Base-by-base conservation (phyloP, 176 grass and related monocot species). In the Saccharum spontaneum region DNA sequence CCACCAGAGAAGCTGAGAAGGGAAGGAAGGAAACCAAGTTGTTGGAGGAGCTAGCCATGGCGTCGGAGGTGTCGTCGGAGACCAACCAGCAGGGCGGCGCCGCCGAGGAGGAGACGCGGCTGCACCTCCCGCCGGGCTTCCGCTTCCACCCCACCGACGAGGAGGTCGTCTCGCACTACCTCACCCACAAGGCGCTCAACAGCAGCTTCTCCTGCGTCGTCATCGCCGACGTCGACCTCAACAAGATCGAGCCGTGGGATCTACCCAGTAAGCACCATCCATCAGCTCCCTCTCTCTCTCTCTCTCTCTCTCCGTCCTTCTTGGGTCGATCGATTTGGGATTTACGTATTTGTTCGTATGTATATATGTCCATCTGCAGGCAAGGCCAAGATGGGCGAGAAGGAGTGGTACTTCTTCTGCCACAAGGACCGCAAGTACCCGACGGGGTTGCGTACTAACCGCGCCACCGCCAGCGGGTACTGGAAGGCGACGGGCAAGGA, bases 401-500 rank as follows among this genome's bases (percentile, higher is more conserved):
- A 96, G 86, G 97, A 94, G 40, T 94, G 90, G 91, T 99, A 83
- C 67, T 99, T 99, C 79, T 99, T 92, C 82, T 86, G 88, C 59
- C 94, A 92, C 69, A 99, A 83, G 82, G 97, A 92, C 11, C 90
- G 97, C 78, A 99, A 99, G 90, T 99, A 99, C 40, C 97, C 97
- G 13, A 96, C 97, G 3, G 97, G 97, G 3, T 91, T 50, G 83
- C 78, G 97, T 39, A 99, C 97, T 37, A 99, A 96, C 70, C 83
- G 97, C 1, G 97, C 97, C 13, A 99, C 97, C 22, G 72, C 86
- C 13, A 78, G 67, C 5, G 97, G 97, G 0, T 99, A 99, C 70
- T 99, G 97, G 97, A 99, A 99, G 84, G 94, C 91, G 0, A 99
- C 97, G n/a, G 97, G 97, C 6, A 89, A 86, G 76, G 97, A 99